phyloP scores from a whole-genome alignment of 192 early-diverging fungal genomes.

The Obelidium mucronatum region DNA sequence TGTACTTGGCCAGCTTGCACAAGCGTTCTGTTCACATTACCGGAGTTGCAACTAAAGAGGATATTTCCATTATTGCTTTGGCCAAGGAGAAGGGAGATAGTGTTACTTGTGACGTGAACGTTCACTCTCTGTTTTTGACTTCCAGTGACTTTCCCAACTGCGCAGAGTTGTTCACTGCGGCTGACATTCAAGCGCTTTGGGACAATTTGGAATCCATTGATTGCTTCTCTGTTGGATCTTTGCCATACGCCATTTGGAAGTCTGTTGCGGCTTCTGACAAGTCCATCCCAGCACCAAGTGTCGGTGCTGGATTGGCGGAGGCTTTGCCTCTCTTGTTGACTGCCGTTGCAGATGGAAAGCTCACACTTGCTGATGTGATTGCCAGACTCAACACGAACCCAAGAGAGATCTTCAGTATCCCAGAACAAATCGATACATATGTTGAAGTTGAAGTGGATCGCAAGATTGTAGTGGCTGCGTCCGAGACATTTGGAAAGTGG shows the following conservation, averaged over 20 bases:
- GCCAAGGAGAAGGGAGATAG: constrained; percentile 84
- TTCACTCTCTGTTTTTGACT: constrained; percentile 83
- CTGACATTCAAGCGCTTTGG: constrained; percentile 84
- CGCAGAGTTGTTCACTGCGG: constrained; percentile 40
- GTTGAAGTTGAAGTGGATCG: constrained; percentile 94
- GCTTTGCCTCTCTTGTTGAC: constrained; percentile 80
- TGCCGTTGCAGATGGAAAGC: constrained; percentile 79
- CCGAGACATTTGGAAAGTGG: constrained; percentile 50
- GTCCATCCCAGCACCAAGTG: constrained; percentile 22
- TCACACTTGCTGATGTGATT: constrained; percentile 81
- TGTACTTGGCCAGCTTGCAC: constrained; percentile 87
- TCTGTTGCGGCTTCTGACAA: constrained; percentile 43
- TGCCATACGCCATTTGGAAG: constrained; percentile 69
- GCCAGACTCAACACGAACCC: constrained; percentile 85
- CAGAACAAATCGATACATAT: constrained; percentile 92
- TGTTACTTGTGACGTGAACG: constrained; percentile 94
- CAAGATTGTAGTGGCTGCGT: constrained; percentile 43
- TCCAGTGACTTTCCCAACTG: constrained; percentile 46
- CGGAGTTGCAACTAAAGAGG: constrained; percentile 76
- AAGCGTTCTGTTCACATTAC: constrained; percentile 89
- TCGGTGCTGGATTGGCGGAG: constrained; percentile 67
- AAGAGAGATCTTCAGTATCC: constrained; percentile 87
- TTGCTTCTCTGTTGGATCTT: constrained; percentile 86
- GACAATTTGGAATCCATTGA: constrained; percentile 77
- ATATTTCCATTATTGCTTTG: constrained; percentile 85